Evolutionary conservation across 2,329 filamentous ascomycete species (phyloP).

Genomic region (Colletotrichum tropicale): DNA sequence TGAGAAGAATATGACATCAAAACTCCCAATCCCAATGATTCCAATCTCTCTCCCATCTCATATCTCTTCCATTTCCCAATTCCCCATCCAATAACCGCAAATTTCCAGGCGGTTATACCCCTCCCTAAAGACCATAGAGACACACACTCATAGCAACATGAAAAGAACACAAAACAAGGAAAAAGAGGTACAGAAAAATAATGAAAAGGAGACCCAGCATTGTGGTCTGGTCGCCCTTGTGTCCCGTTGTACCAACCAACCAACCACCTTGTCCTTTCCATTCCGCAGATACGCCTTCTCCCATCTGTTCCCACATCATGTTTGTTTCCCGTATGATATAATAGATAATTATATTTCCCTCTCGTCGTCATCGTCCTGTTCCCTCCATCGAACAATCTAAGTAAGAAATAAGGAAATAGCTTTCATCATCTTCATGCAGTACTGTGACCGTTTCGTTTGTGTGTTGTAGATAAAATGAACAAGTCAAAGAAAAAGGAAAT

Average conservation of each 20-base stretch:
- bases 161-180: not conserved
- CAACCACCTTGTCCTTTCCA: not conserved
- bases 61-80: not conserved
- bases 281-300: not conserved
- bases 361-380: not conserved
- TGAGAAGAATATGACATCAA: conserved; percentile 2
- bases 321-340: not conserved
- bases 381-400: not conserved
- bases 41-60: not conserved
- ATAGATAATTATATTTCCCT: not conserved
- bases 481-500: not conserved
- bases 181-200: not conserved
- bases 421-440: not conserved
- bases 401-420: not conserved
- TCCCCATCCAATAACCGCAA: not conserved
- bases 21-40: conserved; percentile 6
- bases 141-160: not conserved
- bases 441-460: not conserved
- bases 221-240: conserved; percentile 21
- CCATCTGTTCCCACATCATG: not conserved
- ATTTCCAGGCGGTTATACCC: not conserved
- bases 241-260: conserved; percentile 3
- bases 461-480: not conserved
- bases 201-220: conserved; percentile 9
- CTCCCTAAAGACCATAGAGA: not conserved